A percentile compares a stretch with the other conserved stretches of the same genome.
These are phyloP conservation scores for Berkeleyomyces basicola DNA, from an alignment of 2,329 filamentous ascomycete genomes.

Conservation along the genomic window DNA sequence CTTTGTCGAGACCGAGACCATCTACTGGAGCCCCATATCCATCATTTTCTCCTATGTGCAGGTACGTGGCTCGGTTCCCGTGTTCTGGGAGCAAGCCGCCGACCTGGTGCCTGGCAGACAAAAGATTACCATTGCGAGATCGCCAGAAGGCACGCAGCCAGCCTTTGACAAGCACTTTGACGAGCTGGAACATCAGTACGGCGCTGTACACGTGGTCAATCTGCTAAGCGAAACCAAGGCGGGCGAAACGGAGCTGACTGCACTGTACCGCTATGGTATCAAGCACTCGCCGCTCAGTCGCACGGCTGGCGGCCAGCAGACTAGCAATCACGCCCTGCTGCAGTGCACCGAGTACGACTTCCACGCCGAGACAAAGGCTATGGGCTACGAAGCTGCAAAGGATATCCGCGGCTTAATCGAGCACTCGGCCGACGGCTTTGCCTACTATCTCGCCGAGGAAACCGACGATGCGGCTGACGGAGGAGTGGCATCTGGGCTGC, in stretches of 20 bases:
- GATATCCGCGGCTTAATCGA: conserved; percentile 67
- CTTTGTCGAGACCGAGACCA: conserved; percentile 94
- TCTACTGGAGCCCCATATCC: conserved; percentile 67
- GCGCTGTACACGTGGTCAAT: conserved; percentile 83
- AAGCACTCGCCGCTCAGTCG: conserved; percentile 54
- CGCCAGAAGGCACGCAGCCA: conserved; percentile 76
- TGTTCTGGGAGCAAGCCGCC: conserved; percentile 92
- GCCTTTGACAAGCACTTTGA: conserved; percentile 94
- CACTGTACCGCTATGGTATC: conserved; percentile 64
- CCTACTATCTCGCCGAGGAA: conserved; percentile 77
- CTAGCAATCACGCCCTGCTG: conserved; percentile 54
- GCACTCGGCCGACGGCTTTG: conserved; percentile 68
- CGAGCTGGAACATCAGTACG: conserved; percentile 70
- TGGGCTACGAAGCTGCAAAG: conserved; percentile 79
- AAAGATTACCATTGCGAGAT: conserved; percentile 82
- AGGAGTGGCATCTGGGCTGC: conserved; percentile 19
- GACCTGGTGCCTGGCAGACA: conserved; percentile 83
- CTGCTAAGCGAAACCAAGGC: conserved; percentile 80
- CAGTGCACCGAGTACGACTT: conserved; percentile 86
- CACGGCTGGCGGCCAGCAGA: conserved; percentile 19
- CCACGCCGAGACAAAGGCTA: conserved; percentile 77
- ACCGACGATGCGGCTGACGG: conserved; percentile 34
- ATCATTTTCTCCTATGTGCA: conserved; percentile 87
- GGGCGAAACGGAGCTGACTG: conserved; percentile 69
- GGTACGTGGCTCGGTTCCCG: conserved; percentile 76